Conservation (phyloP, 2,329 filamentous ascomycete species). For the Tolypocladium inflatum region DNA sequence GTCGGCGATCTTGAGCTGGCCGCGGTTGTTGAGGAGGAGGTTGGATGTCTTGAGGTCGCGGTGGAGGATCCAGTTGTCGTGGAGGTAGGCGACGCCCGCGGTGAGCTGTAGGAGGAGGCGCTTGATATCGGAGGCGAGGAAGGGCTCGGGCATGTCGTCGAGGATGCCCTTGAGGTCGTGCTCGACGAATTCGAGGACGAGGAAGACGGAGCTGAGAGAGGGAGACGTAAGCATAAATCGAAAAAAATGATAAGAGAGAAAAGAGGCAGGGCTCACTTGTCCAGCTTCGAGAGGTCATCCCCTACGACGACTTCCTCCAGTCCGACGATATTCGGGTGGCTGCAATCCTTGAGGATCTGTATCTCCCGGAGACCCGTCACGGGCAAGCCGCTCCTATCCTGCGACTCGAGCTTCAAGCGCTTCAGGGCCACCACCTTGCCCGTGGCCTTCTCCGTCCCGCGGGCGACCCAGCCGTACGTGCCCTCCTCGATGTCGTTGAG, state of each 20-base stretch:
- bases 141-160: conserved; percentile 89
- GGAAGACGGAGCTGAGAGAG: conserved; percentile 56
- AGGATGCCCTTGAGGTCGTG: conserved; percentile 92
- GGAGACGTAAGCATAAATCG: background rate
- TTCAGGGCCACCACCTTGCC: conserved; percentile 85
- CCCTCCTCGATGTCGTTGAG: conserved; percentile 97
- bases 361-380: conserved; percentile 93
- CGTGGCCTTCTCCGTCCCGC: conserved; percentile 64
- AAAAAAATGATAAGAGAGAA: background rate
- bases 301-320: conserved; percentile 80
- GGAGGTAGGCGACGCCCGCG: conserved; percentile 74
- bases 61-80: conserved; percentile 84
- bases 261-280: conserved; percentile 33
- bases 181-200: conserved; percentile 96
- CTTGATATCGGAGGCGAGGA: conserved; percentile 87
- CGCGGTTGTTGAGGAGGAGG: conserved; percentile 89
- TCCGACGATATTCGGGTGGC: conserved; percentile 73
- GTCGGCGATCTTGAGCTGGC: conserved; percentile 90
- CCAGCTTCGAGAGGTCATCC: conserved; percentile 42
- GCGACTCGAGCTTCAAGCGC: conserved; percentile 78
- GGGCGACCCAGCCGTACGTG: conserved; percentile 88
- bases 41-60: conserved; percentile 92
- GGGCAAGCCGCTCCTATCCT: conserved; percentile 67
- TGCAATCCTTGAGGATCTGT: conserved; percentile 72
- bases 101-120: conserved; percentile 77